A percentile compares a stretch with the other conserved stretches of the same genome.
Conservation (phyloP, 768 basidiomycete genomes). For the Naganishia randhawae region DNA sequence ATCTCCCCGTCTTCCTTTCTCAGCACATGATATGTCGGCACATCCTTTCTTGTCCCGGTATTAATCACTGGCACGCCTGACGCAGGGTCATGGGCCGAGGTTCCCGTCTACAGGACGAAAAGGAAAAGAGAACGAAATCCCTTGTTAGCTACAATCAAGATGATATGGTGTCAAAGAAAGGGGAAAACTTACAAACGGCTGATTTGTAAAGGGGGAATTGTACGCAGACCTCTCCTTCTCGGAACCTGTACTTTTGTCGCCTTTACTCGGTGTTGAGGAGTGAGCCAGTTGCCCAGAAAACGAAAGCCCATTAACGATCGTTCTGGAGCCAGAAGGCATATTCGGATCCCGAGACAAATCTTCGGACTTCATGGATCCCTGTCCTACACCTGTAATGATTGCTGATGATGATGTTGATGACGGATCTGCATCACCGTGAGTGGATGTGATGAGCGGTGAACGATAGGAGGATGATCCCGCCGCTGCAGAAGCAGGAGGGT, state of each 20-base stretch:
- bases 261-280: background rate
- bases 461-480: background rate
- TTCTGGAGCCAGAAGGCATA: too few relatives aligned
- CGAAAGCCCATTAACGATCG: too few relatives aligned
- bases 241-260: background rate
- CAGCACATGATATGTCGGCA: conserved; percentile 31
- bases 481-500: background rate
- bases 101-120: background rate
- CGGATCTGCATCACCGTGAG: background rate
- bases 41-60: conserved; percentile 24
- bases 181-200: conserved; percentile 14
- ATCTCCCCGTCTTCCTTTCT: conserved; percentile 32
- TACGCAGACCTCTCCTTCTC: background rate
- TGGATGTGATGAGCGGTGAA: background rate
- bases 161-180: too few relatives aligned
- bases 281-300: too few relatives aligned
- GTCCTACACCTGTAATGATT: background rate
- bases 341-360: too few relatives aligned
- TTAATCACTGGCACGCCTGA: conserved; percentile 4
- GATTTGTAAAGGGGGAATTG: conserved; percentile 15
- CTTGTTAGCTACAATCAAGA: too few relatives aligned
- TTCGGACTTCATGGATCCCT: background rate
- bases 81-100: background rate
- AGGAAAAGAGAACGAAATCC: background rate
- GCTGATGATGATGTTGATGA: background rate